A percentile compares a stretch with the other conserved stretches of the same genome.
Evolutionary conservation across 2,329 filamentous ascomycete genomes (phyloP).

Genomic region (Penicillium sumatraense): DNA sequence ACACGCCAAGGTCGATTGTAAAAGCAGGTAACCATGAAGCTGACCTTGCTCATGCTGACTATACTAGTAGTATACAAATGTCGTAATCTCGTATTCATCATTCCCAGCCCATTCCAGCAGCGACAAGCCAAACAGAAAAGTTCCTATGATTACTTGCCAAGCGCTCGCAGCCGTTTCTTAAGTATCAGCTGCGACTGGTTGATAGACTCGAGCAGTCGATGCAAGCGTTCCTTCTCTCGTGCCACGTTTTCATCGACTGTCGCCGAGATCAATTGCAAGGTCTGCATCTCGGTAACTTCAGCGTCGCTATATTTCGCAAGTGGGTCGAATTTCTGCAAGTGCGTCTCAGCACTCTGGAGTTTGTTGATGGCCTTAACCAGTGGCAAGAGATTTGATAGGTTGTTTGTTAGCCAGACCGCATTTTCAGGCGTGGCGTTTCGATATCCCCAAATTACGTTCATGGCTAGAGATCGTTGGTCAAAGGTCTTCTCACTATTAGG

Average conservation of each 20-base stretch:
- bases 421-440: slow-evolving; percentile 15
- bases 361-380: slow-evolving; percentile 31
- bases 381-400: slow-evolving; percentile 18
- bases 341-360: slow-evolving; percentile 19
- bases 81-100: slow-evolving; percentile 2
- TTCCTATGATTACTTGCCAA: slow-evolving; percentile 8
- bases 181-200: slow-evolving; percentile 17
- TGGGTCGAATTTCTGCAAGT: slow-evolving; percentile 12
- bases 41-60: neutral
- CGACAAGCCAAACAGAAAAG: slow-evolving; percentile 1
- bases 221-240: slow-evolving; percentile 25
- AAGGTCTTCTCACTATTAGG: slow-evolving; percentile 6
- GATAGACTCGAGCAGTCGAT: slow-evolving; percentile 19
- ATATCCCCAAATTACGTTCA: slow-evolving; percentile 14
- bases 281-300: slow-evolving; percentile 29
- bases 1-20: neutral
- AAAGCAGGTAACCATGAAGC: neutral
- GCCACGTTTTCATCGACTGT: slow-evolving; percentile 24
- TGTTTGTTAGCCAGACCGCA: slow-evolving; percentile 28
- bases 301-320: slow-evolving; percentile 14
- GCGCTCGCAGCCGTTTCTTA: slow-evolving; percentile 13
- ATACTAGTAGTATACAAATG: neutral
- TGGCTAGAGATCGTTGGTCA: slow-evolving; percentile 15
- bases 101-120: neutral
- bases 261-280: slow-evolving; percentile 19